These are phyloP conservation scores for Lasiosphaeriaceae sp. DNA, from an alignment of 495 filamentous ascomycete genomes.

Conservation along the genomic window DNA sequence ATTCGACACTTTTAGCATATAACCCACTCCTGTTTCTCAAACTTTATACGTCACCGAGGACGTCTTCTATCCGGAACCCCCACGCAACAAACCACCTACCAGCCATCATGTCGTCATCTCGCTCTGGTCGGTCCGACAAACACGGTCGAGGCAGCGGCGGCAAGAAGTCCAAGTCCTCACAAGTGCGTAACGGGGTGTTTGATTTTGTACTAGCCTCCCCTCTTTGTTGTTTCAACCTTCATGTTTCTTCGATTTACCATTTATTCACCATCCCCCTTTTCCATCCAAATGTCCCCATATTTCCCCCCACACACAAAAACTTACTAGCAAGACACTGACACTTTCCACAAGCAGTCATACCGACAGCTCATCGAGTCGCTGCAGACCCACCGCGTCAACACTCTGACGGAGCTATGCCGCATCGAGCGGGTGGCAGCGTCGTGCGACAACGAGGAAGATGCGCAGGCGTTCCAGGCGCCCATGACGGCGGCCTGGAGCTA, in stretches of 20 bases:
- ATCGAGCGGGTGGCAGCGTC: constrained; percentile 63
- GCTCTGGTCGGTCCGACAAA: constrained; percentile 2
- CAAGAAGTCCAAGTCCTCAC: neutral
- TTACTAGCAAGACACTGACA: neutral
- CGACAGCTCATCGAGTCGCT: constrained; percentile 51
- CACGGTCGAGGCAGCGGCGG: neutral
- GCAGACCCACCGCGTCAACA: constrained; percentile 64
- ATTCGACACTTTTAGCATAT: too few species aligned
- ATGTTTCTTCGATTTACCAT: too few species aligned
- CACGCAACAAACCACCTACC: neutral
- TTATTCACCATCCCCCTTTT: too few species aligned
- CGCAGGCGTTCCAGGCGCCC: constrained; percentile 49
- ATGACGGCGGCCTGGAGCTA: constrained; percentile 71
- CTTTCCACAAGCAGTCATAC: constrained; percentile 16
- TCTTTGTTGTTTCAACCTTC: too few species aligned
- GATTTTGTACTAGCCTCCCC: too few species aligned
- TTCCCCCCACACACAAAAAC: too few species aligned
- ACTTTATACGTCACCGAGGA: neutral
- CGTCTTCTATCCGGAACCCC: neutral
- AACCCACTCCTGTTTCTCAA: too few species aligned
- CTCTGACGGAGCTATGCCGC: constrained; percentile 68
- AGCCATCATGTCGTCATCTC: constrained; percentile 9
- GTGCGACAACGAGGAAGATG: constrained; percentile 52
- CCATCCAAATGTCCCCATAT: too few species aligned
- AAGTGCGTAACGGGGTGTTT: too few species aligned